These are phyloP conservation scores for Coix lacrymajobi DNA, from an alignment of 176 grass and related monocot genomes.

Conservation along the genomic window DNA sequence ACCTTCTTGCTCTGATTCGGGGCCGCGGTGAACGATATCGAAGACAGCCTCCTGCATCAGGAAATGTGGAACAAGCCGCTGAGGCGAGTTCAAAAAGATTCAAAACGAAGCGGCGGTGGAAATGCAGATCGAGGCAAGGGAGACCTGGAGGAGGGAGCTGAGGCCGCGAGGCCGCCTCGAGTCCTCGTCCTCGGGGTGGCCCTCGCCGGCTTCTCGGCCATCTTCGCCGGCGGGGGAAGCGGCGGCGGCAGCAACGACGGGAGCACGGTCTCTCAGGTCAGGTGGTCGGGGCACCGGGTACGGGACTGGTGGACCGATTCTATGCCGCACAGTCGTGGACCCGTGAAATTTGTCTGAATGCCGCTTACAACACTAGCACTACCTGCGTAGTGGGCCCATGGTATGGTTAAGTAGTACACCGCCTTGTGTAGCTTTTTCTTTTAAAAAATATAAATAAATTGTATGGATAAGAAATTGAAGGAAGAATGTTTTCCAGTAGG, in stretches of 20 bases:
- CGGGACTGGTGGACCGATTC: conserved; percentile 31
- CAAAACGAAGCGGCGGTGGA: background rate
- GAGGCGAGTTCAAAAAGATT: conserved; percentile 2
- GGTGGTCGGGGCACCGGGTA: background rate
- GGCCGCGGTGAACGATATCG: conserved; percentile 35
- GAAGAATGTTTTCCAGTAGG: background rate
- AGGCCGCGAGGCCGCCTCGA: conserved; percentile 33
- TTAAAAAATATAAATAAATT: background rate
- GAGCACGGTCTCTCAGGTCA: background rate
- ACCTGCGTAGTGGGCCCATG: conserved; percentile 22
- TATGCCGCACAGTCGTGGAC: conserved; percentile 26
- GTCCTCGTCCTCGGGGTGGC: conserved; percentile 19
- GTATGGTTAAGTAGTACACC: background rate
- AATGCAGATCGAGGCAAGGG: conserved; percentile 50
- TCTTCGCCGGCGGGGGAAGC: conserved; percentile 6
- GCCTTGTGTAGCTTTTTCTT: background rate
- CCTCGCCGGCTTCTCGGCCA: conserved; percentile 40
- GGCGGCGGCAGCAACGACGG: conserved; percentile 14
- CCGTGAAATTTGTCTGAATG: conserved; percentile 13
- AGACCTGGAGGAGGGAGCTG: conserved; percentile 41
- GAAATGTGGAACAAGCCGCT: background rate
- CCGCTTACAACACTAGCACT: background rate
- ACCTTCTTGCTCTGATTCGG: conserved; percentile 44
- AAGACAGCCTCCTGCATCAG: conserved; percentile 35
- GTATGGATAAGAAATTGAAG: background rate